Base-by-base conservation (phyloP, 768 basidiomycete species). In the Rossbeevera mucosa region DNA sequence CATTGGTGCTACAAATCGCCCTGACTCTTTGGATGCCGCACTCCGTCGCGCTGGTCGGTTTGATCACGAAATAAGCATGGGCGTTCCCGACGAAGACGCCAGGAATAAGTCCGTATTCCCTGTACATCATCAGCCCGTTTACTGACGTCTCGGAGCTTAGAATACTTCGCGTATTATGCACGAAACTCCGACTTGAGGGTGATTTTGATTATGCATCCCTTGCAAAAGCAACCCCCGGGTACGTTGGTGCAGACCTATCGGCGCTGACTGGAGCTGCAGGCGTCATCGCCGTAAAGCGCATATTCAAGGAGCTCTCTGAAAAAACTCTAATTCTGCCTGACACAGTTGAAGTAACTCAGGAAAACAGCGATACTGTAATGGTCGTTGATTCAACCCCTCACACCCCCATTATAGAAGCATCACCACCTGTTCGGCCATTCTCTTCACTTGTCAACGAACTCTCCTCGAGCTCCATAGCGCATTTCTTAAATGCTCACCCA, bases 51-150 rank as follows among this genome's bases (percentile, higher is more conserved):
- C 94, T 5, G 96, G 96, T 5, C 74, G 96, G 29, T 99, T 99
- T 55, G 96, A 98, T 64, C 91, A 94, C 59, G 96, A 99, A 71
- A 97, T 99, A 46, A 88, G 90, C 47, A 94, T 98, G 90, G 90
- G 90, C 12, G 95, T 99, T 4, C 96, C 96, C 2, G 92, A 94
- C 60, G 88, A 96, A 55, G 84, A 84, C 50, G 94, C 87, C 0
- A 77, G 96, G 51, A 86, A 88, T 56, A 88, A 94, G 95, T 97
- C 51, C 59, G 86, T 74, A 29, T 18, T 13, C 22, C 12, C 16
- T 2, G 3, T 13, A n/a, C 31, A 16, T 24, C 3, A 2, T 14
- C 13, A 42, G 14, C 21, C 9, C 1, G 6, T 22, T 46, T 43
- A 2, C 43, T 48, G 2, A 48, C 24, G 18, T 41, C 24, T 16